phyloP scores from a whole-genome alignment of 345 rosid genomes.

The Hirschfeldia incana region DNA sequence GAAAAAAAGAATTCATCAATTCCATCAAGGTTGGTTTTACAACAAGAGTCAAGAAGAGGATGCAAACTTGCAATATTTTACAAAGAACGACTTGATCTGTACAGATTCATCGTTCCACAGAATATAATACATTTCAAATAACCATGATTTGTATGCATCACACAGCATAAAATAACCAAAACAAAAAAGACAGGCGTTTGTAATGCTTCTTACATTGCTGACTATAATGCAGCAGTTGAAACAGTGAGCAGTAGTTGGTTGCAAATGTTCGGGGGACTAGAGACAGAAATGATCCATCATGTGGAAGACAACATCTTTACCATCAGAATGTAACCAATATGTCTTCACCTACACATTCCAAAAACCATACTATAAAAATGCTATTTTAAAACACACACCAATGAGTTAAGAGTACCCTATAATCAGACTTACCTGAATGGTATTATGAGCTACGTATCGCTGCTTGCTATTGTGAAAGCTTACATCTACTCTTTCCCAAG shows the following conservation, averaged over 20 bases:
- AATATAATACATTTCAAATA: slow-evolving; percentile 13
- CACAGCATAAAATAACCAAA: background rate
- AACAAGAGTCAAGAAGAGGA: background rate
- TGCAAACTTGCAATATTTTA: background rate
- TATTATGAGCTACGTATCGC: slow-evolving; percentile 74
- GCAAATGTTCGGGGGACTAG: slow-evolving; percentile 35
- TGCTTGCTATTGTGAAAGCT: slow-evolving; percentile 87
- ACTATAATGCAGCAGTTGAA: slow-evolving; percentile 2
- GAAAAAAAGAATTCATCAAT: too few species aligned
- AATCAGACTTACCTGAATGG: slow-evolving; percentile 75
- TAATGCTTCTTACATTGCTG: slow-evolving; percentile 8
- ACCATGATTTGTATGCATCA: slow-evolving; percentile 18
- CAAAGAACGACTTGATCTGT: slow-evolving; percentile 18
- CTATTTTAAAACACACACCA: background rate
- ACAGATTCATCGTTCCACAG: slow-evolving; percentile 11
- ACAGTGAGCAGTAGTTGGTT: background rate
- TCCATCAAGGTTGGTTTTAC: too few species aligned
- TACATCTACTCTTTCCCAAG: slow-evolving; percentile 92
- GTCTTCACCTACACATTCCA: slow-evolving; percentile 67
- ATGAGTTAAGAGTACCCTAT: background rate
- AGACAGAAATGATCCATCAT: slow-evolving; percentile 86
- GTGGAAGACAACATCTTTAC: slow-evolving; percentile 86
- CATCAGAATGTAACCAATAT: slow-evolving; percentile 91
- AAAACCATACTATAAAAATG: background rate
- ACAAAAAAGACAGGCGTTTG: background rate